These are phyloP conservation scores for Trichoderma oligosporum DNA, from an alignment of 2,329 filamentous ascomycete species.

Conservation along the genomic window DNA sequence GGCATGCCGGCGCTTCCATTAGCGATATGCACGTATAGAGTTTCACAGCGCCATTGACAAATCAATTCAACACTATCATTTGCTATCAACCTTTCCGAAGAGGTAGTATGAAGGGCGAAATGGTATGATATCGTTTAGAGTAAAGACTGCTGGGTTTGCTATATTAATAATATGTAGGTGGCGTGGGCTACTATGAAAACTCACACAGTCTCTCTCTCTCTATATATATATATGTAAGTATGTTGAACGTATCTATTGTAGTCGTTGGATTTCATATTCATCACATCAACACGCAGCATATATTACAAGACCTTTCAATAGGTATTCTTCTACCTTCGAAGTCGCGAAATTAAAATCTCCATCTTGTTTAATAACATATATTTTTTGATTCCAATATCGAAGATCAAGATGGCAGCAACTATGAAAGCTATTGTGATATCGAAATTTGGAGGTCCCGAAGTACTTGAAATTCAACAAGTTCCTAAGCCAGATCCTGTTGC, in stretches of 20 bases:
- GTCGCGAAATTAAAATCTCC: no score
- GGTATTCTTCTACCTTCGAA: no score
- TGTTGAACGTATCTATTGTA: no score
- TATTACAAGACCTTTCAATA: no score
- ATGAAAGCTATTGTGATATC: conserved; percentile 18
- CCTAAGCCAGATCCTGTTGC: conserved; percentile 21
- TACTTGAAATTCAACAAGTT: conserved; percentile 7
- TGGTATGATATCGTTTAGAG: neutral
- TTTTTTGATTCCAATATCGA: no score
- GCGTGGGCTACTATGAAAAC: neutral
- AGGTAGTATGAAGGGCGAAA: neutral
- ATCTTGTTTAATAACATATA: no score
- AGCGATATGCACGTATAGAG: neutral
- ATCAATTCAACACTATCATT: neutral
- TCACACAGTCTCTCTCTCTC: no score
- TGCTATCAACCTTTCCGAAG: neutral
- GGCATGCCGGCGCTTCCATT: neutral
- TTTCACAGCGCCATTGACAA: neutral
- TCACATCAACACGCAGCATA: neutral
- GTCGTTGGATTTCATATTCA: no score
- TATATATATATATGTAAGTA: neutral
- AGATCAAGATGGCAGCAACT: neutral
- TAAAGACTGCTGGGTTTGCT: neutral
- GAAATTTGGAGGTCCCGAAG: conserved; percentile 5
- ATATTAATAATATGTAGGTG: neutral